Evolutionary conservation across 371 early-diverging fungal genomes (phyloP), one percentile per base, ranked within the genome.

Genomic region (Mortierella sp.): DNA sequence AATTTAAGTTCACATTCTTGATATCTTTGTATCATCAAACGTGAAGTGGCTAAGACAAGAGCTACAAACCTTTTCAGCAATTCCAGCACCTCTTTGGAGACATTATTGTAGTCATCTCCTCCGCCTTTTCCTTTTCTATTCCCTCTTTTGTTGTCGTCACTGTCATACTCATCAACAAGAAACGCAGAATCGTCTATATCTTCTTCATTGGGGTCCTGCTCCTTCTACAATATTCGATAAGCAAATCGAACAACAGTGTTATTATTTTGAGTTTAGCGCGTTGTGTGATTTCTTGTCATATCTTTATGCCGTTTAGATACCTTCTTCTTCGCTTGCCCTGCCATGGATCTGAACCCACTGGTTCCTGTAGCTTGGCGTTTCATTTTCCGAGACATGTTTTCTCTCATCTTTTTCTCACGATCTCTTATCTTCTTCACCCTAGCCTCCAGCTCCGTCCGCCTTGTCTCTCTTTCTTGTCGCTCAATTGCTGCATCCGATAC

Each of bases 161-260:
- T 91, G 22, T 87, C 80, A 73, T 94, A 94, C 24, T 93, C 91
- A 24, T 88, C 92, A 4, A 93, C 68, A 9, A 93, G 47, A 66
- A 89, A 92, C 26, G 89, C 91, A 0, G 84, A 84, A 14, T 92
- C 90, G 18, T 85, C 85, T 26, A 51, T 59, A 11, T 75, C 72
- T 37, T 65, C 73, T n/a, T 78, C 70, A 12, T 75, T 59, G 10
- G 57, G 47, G 9, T 61, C 84, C 22, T 83, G 69, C 8, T 58
- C 72, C 66, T 75, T 72, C 76, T 78, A 70, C n/a, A n/a, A 37
- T 37, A 22, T 20, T 18, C 49, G n/a, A 20, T 8, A 49, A n/a
- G 20, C 8, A n/a, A 49, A 20, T 49, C 49, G n/a, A 49, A 16
- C 18, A 6, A n/a, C 12, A 49, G 2, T 49, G 49, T 49, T 49